phyloP scores from a whole-genome alignment of 192 early-diverging fungal genomes.

The Coemansia reversa region DNA sequence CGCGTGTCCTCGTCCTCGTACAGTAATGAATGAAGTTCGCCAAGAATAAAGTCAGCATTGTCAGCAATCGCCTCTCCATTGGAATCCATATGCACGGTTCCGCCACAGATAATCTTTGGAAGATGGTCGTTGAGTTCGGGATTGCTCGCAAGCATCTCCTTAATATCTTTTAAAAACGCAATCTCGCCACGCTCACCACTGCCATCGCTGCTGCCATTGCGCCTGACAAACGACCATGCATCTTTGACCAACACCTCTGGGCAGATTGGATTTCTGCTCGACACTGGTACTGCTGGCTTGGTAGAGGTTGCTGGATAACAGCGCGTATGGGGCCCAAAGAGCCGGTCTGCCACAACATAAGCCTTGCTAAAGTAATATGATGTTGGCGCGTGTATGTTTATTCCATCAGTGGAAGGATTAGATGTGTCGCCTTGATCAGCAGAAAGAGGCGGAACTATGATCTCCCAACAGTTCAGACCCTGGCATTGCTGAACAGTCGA shows the following conservation, averaged over 20 bases:
- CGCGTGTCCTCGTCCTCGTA: background rate
- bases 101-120: background rate
- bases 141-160: background rate
- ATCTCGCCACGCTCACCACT: background rate
- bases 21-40: background rate
- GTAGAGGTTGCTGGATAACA: conserved; percentile 5
- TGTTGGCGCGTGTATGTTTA: background rate
- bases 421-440: background rate
- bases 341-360: conserved; percentile 9
- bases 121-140: background rate
- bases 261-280: background rate
- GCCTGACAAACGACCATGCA: background rate
- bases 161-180: background rate
- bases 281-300: background rate
- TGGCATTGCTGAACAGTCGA: background rate
- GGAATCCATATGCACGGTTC: background rate
- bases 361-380: conserved; percentile 5
- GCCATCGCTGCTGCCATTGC: background rate
- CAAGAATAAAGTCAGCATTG: background rate
- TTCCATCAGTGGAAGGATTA: background rate
- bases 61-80: background rate
- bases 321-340: conserved; percentile 8
- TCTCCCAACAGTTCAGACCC: conserved; percentile 11
- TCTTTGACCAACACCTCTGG: background rate
- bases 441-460: background rate